A percentile compares a stretch with the other conserved stretches of the same genome.
phyloP scores from a whole-genome alignment of 2,329 filamentous ascomycete genomes.

The Aspergillus vadensis region DNA sequence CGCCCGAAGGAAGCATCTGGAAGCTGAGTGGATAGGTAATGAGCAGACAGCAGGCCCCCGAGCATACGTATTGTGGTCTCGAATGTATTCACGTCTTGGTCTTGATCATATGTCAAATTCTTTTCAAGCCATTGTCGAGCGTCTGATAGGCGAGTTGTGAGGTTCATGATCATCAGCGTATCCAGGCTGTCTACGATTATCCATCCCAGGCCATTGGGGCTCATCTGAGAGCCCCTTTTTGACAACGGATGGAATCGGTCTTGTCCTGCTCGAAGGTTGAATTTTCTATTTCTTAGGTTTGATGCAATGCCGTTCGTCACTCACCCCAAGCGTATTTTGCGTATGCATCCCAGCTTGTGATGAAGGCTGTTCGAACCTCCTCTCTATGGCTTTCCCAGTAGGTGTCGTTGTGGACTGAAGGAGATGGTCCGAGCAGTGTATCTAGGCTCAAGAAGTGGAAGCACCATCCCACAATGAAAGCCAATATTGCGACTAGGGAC shows the following conservation, averaged over 20 bases:
- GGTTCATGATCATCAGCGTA: conserved; percentile 26
- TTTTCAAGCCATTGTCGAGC: conserved; percentile 19
- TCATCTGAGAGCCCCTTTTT: conserved; percentile 23
- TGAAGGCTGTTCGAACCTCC: conserved; percentile 55
- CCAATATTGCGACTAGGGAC: background rate
- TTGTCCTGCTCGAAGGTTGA: background rate
- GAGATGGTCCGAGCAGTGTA: conserved; percentile 6
- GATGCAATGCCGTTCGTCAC: conserved; percentile 26
- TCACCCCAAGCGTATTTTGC: conserved; percentile 64
- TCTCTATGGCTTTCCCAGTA: conserved; percentile 65
- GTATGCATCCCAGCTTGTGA: conserved; percentile 63
- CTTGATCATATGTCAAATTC: conserved; percentile 20
- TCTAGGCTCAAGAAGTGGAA: background rate
- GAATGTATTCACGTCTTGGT: conserved; percentile 30
- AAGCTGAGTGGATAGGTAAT: conserved; percentile 20
- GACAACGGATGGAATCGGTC: conserved; percentile 19
- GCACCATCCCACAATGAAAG: background rate
- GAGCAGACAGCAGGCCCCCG: conserved; percentile 29
- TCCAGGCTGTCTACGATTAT: conserved; percentile 26
- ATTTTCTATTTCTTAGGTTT: no score
- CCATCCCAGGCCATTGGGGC: conserved; percentile 22
- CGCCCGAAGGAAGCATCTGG: conserved; percentile 54
- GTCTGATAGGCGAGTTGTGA: conserved; percentile 19
- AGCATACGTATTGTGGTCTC: conserved; percentile 34
- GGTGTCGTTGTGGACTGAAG: conserved; percentile 9